phyloP scores from a whole-genome alignment of 2,329 filamentous ascomycete genomes.

The Niveomyces coronatus region DNA sequence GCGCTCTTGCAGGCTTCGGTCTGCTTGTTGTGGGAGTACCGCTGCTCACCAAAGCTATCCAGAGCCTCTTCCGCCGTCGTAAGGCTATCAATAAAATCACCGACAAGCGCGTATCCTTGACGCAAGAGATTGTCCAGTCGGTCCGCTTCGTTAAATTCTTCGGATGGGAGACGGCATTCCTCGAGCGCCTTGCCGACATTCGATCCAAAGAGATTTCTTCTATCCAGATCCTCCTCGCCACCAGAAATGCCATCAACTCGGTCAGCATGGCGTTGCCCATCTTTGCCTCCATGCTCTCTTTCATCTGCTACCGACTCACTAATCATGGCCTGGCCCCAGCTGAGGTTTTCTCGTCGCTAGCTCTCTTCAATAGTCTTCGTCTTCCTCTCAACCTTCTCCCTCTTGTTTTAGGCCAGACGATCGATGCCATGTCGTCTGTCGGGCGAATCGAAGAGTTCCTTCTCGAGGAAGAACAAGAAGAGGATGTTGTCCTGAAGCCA shows the following conservation, averaged over 20 bases:
- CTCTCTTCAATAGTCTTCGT: constrained; percentile 83
- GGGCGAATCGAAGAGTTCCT: constrained; percentile 83
- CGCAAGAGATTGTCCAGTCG: constrained; percentile 82
- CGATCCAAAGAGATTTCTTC: constrained; percentile 66
- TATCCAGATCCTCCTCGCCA: constrained; percentile 75
- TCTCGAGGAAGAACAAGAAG: constrained; percentile 71
- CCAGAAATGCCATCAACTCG: constrained; percentile 77
- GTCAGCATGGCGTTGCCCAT: constrained; percentile 79
- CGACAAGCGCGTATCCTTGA: constrained; percentile 81
- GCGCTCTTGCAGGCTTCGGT: constrained; percentile 77
- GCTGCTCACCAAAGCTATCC: constrained; percentile 65
- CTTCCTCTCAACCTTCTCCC: constrained; percentile 85
- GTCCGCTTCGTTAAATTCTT: constrained; percentile 96
- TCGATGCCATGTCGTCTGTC: constrained; percentile 80
- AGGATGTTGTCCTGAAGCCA: constrained; percentile 48
- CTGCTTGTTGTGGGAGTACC: constrained; percentile 72
- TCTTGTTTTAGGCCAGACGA: constrained; percentile 76
- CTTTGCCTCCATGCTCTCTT: constrained; percentile 90
- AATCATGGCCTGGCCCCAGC: constrained; percentile 63
- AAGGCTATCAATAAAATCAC: constrained; percentile 85
- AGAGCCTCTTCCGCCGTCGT: constrained; percentile 63
- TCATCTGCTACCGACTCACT: constrained; percentile 68
- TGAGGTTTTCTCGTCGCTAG: constrained; percentile 82
- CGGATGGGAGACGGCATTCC: constrained; percentile 85
- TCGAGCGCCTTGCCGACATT: constrained; percentile 64